phyloP scores from a whole-genome alignment of 1,284 basidiomycete genomes.

The Thelephora terrestris region DNA sequence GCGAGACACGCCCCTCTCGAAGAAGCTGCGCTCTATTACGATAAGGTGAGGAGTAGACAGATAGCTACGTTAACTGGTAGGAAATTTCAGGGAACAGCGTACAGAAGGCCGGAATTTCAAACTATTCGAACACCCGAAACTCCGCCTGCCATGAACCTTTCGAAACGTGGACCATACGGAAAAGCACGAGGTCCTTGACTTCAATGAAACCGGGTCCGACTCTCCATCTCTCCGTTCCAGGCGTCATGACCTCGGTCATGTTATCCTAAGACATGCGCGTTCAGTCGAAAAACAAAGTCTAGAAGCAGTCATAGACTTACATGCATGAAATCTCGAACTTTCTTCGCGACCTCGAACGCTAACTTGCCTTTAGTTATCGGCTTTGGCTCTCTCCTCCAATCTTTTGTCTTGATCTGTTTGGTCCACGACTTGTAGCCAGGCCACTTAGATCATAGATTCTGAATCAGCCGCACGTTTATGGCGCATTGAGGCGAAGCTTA shows the following conservation, averaged over 20 bases:
- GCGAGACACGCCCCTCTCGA: too few species aligned
- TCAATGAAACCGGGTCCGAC: slow-evolving; percentile 5
- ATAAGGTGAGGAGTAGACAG: too few species aligned
- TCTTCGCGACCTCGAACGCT: slow-evolving; percentile 18
- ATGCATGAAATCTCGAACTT: slow-evolving; percentile 15
- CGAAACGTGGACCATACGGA: slow-evolving; percentile 2
- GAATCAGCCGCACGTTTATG: background rate
- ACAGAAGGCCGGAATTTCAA: too few species aligned
- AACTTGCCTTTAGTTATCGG: slow-evolving; percentile 20
- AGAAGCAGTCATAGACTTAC: slow-evolving; percentile 4
- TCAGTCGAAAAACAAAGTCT: too few species aligned
- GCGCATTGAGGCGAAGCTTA: background rate
- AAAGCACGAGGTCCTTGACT: slow-evolving; percentile 1
- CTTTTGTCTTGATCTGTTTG: slow-evolving; percentile 19
- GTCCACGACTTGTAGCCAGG: slow-evolving; percentile 20
- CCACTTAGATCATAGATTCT: slow-evolving; percentile 15
- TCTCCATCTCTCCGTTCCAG: background rate
- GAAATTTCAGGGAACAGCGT: too few species aligned
- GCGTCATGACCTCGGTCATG: too few species aligned
- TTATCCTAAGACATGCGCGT: too few species aligned
- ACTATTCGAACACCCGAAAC: background rate
- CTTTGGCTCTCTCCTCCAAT: slow-evolving; percentile 20
- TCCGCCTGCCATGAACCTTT: slow-evolving; percentile 3
- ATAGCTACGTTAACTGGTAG: too few species aligned
- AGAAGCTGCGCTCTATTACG: too few species aligned